These are phyloP conservation scores for Gastrolobium villosum DNA, from an alignment of 306 rosid species.

Conservation along the genomic window DNA sequence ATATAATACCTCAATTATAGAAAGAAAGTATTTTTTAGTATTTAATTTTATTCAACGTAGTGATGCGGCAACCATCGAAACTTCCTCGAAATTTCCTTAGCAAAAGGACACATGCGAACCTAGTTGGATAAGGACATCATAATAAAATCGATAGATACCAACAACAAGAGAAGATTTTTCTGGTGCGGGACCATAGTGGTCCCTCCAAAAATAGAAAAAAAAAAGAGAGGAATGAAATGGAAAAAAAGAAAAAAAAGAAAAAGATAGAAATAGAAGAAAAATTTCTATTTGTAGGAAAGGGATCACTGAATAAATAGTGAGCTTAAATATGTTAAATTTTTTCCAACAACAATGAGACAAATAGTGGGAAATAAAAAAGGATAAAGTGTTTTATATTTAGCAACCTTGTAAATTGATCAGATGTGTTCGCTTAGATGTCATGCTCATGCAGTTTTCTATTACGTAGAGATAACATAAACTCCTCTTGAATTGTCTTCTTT, in stretches of 20 bases:
- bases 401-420: not conserved
- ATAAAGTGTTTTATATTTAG: not conserved
- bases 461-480: not conserved
- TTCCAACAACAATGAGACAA: not conserved
- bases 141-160: not conserved
- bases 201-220: too few species aligned
- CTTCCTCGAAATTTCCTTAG: constrained; percentile 45
- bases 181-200: too few species aligned
- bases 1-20: not conserved
- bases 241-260: too few species aligned
- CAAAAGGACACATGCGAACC: not conserved
- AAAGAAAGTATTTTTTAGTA: not conserved
- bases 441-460: constrained; percentile 3
- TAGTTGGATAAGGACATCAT: constrained; percentile 16
- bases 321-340: too few species aligned
- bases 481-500: constrained; percentile 20
- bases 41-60: not conserved
- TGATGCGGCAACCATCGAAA: constrained; percentile 19
- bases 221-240: too few species aligned
- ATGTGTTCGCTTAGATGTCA: too few species aligned
- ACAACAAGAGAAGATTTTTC: too few species aligned
- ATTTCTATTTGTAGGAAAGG: too few species aligned
- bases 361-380: not conserved
- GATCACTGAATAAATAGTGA: too few species aligned
- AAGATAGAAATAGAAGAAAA: too few species aligned